phyloP scores from a whole-genome alignment of 78 protist genomes.

The Chrysochromulina tobinii region DNA sequence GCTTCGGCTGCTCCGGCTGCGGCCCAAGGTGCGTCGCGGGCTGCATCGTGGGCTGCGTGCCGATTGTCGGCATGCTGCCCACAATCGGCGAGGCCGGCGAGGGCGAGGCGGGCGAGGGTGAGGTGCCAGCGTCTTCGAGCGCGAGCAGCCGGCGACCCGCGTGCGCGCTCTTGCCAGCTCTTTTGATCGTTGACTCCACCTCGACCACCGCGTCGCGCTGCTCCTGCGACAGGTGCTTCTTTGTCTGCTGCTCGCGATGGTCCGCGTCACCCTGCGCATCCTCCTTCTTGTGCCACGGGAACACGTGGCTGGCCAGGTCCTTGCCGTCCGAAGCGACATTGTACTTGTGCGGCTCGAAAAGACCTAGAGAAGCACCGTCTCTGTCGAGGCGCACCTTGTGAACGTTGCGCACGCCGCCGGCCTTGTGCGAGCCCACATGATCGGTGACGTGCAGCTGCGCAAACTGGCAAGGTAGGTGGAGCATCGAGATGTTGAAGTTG shows the following conservation, averaged over 20 bases:
- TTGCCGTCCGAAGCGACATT: neutral
- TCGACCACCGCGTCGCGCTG: neutral
- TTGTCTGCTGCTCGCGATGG: neutral
- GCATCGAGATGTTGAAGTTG: neutral
- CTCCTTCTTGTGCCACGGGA: constrained; percentile 3
- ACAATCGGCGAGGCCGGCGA: no score
- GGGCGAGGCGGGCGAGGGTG: no score
- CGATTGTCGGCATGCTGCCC: no score
- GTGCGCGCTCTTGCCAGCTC: neutral
- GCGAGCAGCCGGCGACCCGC: no score
- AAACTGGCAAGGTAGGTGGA: neutral
- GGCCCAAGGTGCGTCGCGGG: no score
- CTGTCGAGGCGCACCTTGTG: neutral
- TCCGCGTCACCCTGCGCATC: neutral
- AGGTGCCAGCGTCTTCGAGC: no score
- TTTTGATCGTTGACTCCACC: neutral
- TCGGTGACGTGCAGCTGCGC: neutral
- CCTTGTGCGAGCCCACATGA: neutral
- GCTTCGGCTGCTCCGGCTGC: no score
- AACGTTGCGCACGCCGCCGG: neutral
- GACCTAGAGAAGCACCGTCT: neutral
- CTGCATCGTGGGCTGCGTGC: no score
- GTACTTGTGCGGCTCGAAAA: neutral
- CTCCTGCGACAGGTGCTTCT: neutral
- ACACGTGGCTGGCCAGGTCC: neutral